Evolutionary conservation across 2,329 filamentous ascomycete genomes (phyloP).

Genomic region (Aspergillus versicolor): DNA sequence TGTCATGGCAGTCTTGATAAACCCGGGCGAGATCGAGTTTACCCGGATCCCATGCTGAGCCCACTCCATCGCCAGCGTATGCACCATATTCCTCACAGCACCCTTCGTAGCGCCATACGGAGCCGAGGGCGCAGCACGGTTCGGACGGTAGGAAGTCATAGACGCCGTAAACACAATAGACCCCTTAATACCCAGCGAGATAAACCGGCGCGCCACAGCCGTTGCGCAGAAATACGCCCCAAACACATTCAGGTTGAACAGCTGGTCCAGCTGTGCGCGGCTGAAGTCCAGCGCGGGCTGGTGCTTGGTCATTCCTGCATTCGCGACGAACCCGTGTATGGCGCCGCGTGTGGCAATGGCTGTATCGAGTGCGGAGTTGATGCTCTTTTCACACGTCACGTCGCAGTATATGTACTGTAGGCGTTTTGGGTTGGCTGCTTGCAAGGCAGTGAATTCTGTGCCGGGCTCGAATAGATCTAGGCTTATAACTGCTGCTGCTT

Average conservation of each 20-base stretch:
- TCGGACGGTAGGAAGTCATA: conserved; percentile 52
- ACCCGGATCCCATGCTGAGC: conserved; percentile 40
- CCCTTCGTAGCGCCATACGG: conserved; percentile 50
- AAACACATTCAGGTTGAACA: conserved; percentile 47
- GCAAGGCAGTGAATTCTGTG: conserved; percentile 34
- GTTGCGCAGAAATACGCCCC: conserved; percentile 33
- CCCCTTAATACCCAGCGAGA: conserved; percentile 40
- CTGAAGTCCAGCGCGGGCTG: conserved; percentile 48
- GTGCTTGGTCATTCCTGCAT: conserved; percentile 48
- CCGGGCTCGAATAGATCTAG: conserved; percentile 40
- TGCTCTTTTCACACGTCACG: conserved; percentile 44
- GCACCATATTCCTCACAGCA: conserved; percentile 32
- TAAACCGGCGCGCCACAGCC: conserved; percentile 36
- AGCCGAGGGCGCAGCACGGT: conserved; percentile 53
- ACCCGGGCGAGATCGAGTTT: conserved; percentile 50
- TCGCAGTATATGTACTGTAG: conserved; percentile 48
- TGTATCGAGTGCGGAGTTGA: conserved; percentile 42
- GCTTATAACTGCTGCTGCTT: conserved; percentile 40
- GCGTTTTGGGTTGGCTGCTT: conserved; percentile 41
- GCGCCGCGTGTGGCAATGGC: conserved; percentile 39
- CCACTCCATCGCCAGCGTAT: conserved; percentile 49
- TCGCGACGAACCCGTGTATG: conserved; percentile 46
- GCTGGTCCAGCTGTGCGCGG: conserved; percentile 38
- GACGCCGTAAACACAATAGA: conserved; percentile 47
- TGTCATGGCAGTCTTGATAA: conserved; percentile 47